Conservation (phyloP, 2,329 filamentous ascomycete genomes). For the Hypoxylon sp. region DNA sequence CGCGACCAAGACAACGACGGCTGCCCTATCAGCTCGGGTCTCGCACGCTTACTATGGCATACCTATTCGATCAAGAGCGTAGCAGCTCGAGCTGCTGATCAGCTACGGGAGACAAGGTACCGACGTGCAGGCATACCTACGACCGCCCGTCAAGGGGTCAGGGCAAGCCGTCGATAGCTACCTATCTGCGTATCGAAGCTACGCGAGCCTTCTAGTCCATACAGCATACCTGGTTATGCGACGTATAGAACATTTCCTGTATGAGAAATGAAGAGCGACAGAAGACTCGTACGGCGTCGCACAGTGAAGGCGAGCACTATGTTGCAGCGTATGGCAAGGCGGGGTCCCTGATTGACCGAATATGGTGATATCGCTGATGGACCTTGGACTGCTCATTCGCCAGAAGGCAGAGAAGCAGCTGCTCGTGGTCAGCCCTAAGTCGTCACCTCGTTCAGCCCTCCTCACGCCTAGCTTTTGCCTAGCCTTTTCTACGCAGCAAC, state of each 20-base stretch:
- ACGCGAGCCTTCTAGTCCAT: slow-evolving; percentile 22
- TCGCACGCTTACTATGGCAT: slow-evolving; percentile 39
- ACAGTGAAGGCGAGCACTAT: slow-evolving; percentile 4
- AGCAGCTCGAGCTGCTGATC: slow-evolving; percentile 26
- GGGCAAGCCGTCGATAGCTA: slow-evolving; percentile 17
- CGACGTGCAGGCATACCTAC: slow-evolving; percentile 1
- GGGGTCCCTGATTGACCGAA: slow-evolving; percentile 7
- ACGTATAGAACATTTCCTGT: slow-evolving; percentile 23
- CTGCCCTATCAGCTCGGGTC: slow-evolving; percentile 20
- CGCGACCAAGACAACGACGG: slow-evolving; percentile 31
- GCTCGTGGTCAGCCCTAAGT: slow-evolving; percentile 38
- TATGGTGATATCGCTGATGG: slow-evolving; percentile 5
- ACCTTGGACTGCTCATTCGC: slow-evolving; percentile 8
- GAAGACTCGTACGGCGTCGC: slow-evolving; percentile 1
- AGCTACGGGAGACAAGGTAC: slow-evolving; percentile 2
- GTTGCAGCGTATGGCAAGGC: slow-evolving; percentile 1
- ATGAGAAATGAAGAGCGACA: slow-evolving; percentile 13
- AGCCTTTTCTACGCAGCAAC: slow-evolving; percentile 25
- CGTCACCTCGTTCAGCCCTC: slow-evolving; percentile 28
- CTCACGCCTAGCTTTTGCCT: slow-evolving; percentile 12
- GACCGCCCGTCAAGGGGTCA: slow-evolving; percentile 13
- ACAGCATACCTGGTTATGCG: not conserved
- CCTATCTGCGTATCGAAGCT: no score
- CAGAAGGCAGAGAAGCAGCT: not conserved
- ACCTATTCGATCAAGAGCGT: slow-evolving; percentile 16